A percentile compares a stretch with the other conserved stretches of the same genome.
phyloP scores from a whole-genome alignment of 805 yeast genomes.

The Candida dendrica region DNA sequence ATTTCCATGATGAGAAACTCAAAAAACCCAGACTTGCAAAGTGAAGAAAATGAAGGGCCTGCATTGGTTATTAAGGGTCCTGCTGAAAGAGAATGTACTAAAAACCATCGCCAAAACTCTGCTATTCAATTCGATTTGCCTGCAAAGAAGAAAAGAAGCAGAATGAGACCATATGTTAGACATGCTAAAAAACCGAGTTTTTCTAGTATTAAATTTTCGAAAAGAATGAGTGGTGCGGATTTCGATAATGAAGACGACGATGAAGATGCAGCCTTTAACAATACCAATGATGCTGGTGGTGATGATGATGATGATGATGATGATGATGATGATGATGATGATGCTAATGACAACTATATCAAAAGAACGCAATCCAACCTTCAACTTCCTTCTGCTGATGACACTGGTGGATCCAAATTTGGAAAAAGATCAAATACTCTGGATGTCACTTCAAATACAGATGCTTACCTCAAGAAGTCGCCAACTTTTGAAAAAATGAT shows the following conservation, averaged over 20 bases:
- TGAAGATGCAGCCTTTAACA: too few relatives aligned
- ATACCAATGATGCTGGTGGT: too few relatives aligned
- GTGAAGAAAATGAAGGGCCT: slow-evolving; percentile 61
- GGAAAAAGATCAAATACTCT: slow-evolving; percentile 41
- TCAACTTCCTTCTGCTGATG: slow-evolving; percentile 27
- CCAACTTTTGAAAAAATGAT: slow-evolving; percentile 43
- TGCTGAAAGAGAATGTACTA: slow-evolving; percentile 46
- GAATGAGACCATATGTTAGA: slow-evolving; percentile 3
- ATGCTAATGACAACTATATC: slow-evolving; percentile 10
- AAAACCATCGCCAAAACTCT: slow-evolving; percentile 14
- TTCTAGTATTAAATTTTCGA: slow-evolving; percentile 13
- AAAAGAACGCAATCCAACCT: slow-evolving; percentile 26
- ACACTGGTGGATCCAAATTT: slow-evolving; percentile 28
- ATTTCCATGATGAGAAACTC: slow-evolving; percentile 69
- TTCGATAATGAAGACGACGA: too few relatives aligned
- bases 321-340: slow-evolving; percentile 22
- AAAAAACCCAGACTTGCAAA: slow-evolving; percentile 27
- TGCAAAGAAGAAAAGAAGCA: slow-evolving; percentile 9
- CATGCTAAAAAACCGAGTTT: slow-evolving; percentile 9
- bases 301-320: slow-evolving; percentile 8
- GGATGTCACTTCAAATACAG: slow-evolving; percentile 26
- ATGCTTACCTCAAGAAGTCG: slow-evolving; percentile 24
- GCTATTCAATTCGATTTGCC: slow-evolving; percentile 23
- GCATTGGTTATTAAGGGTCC: slow-evolving; percentile 76
- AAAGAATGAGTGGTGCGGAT: slow-evolving; percentile 1